A percentile compares a stretch with the other conserved stretches of the same genome.
Conservation (phyloP, 768 basidiomycete species). For the Trametes cingulata region DNA sequence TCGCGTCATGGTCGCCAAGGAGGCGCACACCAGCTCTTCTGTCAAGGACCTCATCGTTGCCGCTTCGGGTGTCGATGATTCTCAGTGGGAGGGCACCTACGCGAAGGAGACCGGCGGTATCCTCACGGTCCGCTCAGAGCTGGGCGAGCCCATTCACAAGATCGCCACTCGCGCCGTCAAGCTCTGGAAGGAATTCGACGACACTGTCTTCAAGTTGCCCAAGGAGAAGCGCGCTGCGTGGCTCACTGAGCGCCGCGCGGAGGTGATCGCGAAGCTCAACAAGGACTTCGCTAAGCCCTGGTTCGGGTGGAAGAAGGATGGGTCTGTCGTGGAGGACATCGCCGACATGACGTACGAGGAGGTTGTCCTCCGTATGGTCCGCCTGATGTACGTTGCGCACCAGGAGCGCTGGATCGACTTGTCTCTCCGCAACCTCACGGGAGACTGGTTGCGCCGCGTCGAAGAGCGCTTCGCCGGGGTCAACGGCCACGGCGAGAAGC, state of each 20-base stretch:
- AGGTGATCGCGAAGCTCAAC: slow-evolving; percentile 91
- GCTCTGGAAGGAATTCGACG: slow-evolving; percentile 98
- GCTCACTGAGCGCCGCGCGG: slow-evolving; percentile 84
- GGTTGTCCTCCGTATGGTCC: slow-evolving; percentile 85
- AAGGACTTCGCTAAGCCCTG: slow-evolving; percentile 94
- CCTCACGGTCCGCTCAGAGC: slow-evolving; percentile 94
- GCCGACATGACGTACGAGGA: slow-evolving; percentile 99
- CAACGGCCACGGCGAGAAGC: slow-evolving; percentile 70
- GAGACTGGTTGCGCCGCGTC: slow-evolving; percentile 95
- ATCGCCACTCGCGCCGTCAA: slow-evolving; percentile 96
- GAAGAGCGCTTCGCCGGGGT: slow-evolving; percentile 95
- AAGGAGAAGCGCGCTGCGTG: slow-evolving; percentile 93
- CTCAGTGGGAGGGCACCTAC: slow-evolving; percentile 94
- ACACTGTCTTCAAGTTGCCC: slow-evolving; percentile 91
- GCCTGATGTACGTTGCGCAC: slow-evolving; percentile 92
- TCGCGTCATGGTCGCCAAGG: slow-evolving; percentile 98
- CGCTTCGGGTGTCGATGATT: slow-evolving; percentile 88
- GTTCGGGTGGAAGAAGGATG: slow-evolving; percentile 98
- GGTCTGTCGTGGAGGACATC: slow-evolving; percentile 77
- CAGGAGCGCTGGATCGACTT: slow-evolving; percentile 92
- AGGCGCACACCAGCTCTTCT: slow-evolving; percentile 90
- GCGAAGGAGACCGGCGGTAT: slow-evolving; percentile 93
- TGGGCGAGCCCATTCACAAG: slow-evolving; percentile 99
- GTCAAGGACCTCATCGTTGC: slow-evolving; percentile 98
- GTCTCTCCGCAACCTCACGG: slow-evolving; percentile 88